These are phyloP conservation scores for Taphrina pruni DNA, from an alignment of 1,139 yeast species.

Conservation along the genomic window DNA sequence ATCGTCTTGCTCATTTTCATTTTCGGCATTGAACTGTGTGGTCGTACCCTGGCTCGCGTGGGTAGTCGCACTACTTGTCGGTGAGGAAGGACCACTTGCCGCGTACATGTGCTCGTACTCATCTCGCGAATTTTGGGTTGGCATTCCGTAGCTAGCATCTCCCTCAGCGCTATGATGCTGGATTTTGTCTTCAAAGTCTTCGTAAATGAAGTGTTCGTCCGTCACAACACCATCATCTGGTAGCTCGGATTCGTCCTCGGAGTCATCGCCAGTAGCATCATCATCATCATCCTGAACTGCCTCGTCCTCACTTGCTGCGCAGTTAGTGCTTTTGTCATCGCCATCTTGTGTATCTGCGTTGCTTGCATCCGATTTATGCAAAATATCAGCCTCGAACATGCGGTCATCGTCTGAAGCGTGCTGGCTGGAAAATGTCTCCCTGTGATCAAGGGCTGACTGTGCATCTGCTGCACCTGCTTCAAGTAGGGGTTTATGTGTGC, in stretches of 20 bases:
- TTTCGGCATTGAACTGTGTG: background rate
- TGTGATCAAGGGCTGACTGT: background rate
- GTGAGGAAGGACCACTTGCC: no score
- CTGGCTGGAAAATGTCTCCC: background rate
- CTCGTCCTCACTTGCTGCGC: background rate
- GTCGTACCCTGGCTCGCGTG: no score
- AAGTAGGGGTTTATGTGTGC: background rate
- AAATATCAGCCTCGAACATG: background rate
- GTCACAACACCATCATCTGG: background rate
- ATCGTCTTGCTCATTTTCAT: background rate
- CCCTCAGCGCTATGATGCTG: no score
- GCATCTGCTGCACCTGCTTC: background rate
- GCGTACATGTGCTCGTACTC: no score
- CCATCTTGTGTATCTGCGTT: background rate
- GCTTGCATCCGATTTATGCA: background rate
- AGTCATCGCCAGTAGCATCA: background rate
- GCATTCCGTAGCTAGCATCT: no score
- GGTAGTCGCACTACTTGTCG: no score
- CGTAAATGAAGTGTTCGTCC: no score
- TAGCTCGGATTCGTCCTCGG: background rate
- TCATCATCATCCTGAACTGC: background rate
- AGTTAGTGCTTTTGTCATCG: background rate
- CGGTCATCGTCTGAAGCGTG: slow-evolving; percentile 1
- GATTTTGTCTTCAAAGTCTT: no score
- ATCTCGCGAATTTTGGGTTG: no score